Conservation (phyloP, 2,329 filamentous ascomycete genomes). For the Conoideocrella luteorostrata region DNA sequence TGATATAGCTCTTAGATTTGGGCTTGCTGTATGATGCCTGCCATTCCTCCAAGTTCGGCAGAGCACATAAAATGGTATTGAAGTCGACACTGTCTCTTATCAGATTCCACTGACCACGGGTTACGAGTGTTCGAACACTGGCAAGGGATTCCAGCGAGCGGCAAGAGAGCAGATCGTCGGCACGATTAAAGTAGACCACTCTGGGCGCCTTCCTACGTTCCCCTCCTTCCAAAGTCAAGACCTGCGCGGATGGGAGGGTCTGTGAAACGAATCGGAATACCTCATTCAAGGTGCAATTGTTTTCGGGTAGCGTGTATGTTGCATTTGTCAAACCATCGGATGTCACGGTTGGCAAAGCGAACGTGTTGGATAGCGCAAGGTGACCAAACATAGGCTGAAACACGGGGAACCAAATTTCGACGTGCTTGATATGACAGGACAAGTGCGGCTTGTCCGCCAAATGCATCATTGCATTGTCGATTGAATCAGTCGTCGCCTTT, state of each 20-base stretch:
- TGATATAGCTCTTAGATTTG: slow-evolving; percentile 67
- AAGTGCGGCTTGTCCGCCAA: slow-evolving; percentile 55
- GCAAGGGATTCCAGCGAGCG: slow-evolving; percentile 28
- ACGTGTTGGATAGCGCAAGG: slow-evolving; percentile 34
- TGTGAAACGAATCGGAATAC: slow-evolving; percentile 58
- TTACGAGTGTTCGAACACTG: slow-evolving; percentile 59
- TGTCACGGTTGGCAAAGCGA: slow-evolving; percentile 45
- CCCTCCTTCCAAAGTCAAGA: slow-evolving; percentile 70
- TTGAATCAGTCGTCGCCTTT: slow-evolving; percentile 60
- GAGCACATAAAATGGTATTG: slow-evolving; percentile 49
- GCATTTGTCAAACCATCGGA: slow-evolving; percentile 50
- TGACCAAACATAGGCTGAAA: slow-evolving; percentile 53
- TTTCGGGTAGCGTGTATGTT: slow-evolving; percentile 51
- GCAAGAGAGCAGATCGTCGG: slow-evolving; percentile 14
- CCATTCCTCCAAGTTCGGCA: slow-evolving; percentile 61
- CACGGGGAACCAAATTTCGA: slow-evolving; percentile 74
- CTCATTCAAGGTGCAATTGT: slow-evolving; percentile 65
- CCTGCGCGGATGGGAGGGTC: slow-evolving; percentile 53
- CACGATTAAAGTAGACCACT: slow-evolving; percentile 35
- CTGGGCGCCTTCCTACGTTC: slow-evolving; percentile 69
- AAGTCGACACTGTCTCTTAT: slow-evolving; percentile 61
- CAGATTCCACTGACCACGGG: slow-evolving; percentile 72
- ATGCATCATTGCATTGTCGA: slow-evolving; percentile 54
- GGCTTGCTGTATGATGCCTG: slow-evolving; percentile 63
- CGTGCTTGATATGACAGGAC: slow-evolving; percentile 59